Base-by-base conservation (phyloP, 768 basidiomycete genomes). In the Russula abietina region DNA sequence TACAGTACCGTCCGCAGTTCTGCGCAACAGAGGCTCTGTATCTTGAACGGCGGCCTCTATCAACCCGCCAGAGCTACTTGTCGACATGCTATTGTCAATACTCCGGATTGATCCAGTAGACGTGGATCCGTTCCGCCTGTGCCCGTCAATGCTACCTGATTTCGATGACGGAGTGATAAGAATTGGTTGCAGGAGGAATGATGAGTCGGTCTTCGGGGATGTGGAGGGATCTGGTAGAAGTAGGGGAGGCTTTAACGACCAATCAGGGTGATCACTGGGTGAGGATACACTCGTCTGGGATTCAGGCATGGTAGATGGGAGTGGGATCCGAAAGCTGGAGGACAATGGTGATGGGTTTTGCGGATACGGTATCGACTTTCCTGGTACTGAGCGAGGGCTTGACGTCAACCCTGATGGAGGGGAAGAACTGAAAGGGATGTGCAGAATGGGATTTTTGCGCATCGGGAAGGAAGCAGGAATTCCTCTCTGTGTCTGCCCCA, bases 1-100 rank as follows among this genome's bases (percentile, higher is more conserved):
- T 4, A 81, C 75, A 4, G 67, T 60, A 8, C 75, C 77, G 54
- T 68, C 67, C 9, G 52, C 28, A 6, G 59, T 38, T 22, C 55
- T 49, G 26, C 60, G 61, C 41, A 66, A 58, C 9, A 65, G 17
- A 17, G 43, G 36, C 26, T 59, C 51, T 4, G 61, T 3, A 39
- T 69, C 65, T 46, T 39, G 59, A 41, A 39, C 26, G n/a, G 61
- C 69, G 2, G 53, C 52, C 9, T 61, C 59, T 24, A 60, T 46
- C 33, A 48, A 41, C n/a, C 52, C 32, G 19, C 52, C 33, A 39
- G 51, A 4, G 39, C 32, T 36, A 56, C 22, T 32, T 2, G 33
- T 26, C 49, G 46, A 41, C 8, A 19, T 22, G 38, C 11, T 12
- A 17, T 17, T 26, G 17, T 55, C 38, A n/a, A 8, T 7, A 39